A percentile compares a stretch with the other conserved stretches of the same genome.
phyloP scores from a whole-genome alignment of 2,329 filamentous ascomycete species.

The Xylariaceae sp. region DNA sequence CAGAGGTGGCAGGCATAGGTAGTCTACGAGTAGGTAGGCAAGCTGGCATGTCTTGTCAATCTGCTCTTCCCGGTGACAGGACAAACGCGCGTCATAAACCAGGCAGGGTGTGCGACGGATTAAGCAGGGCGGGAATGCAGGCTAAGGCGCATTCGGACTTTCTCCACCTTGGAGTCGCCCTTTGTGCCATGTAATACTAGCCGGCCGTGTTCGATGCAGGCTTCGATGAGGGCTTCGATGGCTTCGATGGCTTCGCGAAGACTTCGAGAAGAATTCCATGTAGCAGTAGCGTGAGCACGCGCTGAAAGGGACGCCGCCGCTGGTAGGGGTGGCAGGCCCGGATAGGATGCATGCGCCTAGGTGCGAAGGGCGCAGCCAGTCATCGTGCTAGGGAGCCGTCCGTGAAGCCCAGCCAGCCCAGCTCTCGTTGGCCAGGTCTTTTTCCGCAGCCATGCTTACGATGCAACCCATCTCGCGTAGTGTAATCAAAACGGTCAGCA shows the following conservation, averaged over 20 bases:
- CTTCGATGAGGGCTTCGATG: constrained; percentile 31
- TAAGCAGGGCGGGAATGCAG: background rate
- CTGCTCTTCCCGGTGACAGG: background rate
- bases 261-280: constrained; percentile 11
- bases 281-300: constrained; percentile 15
- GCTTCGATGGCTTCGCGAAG: constrained; percentile 34
- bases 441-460: constrained; percentile 25
- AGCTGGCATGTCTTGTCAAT: too few relatives aligned
- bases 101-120: background rate
- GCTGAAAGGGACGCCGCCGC: background rate
- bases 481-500: constrained; percentile 23
- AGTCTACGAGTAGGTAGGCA: too few relatives aligned
- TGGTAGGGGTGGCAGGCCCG: constrained; percentile 26
- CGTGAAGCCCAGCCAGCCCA: constrained; percentile 8
- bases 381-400: constrained; percentile 15
- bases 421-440: constrained; percentile 9
- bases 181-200: background rate
- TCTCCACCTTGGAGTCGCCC: background rate
- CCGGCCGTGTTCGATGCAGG: background rate
- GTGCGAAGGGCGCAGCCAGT: constrained; percentile 21
- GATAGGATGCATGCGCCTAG: constrained; percentile 14
- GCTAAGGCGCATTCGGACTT: background rate
- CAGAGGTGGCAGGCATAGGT: background rate
- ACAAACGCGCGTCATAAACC: background rate
- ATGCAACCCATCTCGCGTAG: constrained; percentile 21